Evolutionary conservation across 306 rosid species (phyloP).

Genomic region (apple (Malus domestica)): ASM211411v1 NC_041793.1:30208501-30209000

Average conservation of each 20-base stretch:
- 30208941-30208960: conserved; percentile 24
- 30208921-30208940: conserved; percentile 40
- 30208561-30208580: conserved; percentile 24
- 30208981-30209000: conserved; percentile 37
- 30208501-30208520: conserved; percentile 30
- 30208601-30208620: conserved; percentile 43
- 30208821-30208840: conserved; percentile 31
- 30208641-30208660: conserved; percentile 23
- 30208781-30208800: conserved; percentile 37
- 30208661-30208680: conserved; percentile 26
- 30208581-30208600: conserved; percentile 44
- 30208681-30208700: conserved; percentile 36
- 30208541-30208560: conserved; percentile 31
- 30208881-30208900: conserved; percentile 30
- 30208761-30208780: conserved; percentile 25
- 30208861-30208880: conserved; percentile 33
- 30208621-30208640: conserved; percentile 28
- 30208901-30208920: conserved; percentile 41
- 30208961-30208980: conserved; percentile 30
- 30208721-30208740: conserved; percentile 27
- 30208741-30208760: conserved; percentile 29
- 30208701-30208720: conserved; percentile 40
- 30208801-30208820: conserved; percentile 37
- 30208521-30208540: conserved; percentile 27
- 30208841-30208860: conserved; percentile 27